phyloP scores from a whole-genome alignment of 345 rosid species.

The Orychophragmus violaceus region DNA sequence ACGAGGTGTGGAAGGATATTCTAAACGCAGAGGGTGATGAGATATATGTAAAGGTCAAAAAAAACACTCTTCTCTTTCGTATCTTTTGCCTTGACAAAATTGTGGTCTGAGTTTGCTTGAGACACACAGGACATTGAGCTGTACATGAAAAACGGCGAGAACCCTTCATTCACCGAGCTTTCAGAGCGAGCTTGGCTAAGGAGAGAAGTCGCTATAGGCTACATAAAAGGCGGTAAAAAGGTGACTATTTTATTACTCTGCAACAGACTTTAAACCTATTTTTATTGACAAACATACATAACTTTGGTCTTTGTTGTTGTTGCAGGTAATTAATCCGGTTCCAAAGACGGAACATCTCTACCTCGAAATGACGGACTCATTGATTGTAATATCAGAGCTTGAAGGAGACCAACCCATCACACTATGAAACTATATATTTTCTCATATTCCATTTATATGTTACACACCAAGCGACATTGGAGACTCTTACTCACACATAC shows the following conservation, averaged over 20 bases:
- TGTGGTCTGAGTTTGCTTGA: neutral
- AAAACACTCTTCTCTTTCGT: neutral
- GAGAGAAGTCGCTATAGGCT: conserved; percentile 84
- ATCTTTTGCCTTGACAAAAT: neutral
- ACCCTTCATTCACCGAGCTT: conserved; percentile 68
- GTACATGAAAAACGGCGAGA: conserved; percentile 79
- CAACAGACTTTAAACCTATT: neutral
- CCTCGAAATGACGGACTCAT: conserved; percentile 48
- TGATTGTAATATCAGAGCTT: conserved; percentile 87
- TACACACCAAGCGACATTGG: conserved; percentile 4
- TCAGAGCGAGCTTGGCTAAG: conserved; percentile 71
- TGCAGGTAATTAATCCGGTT: conserved; percentile 74
- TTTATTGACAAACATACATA: neutral
- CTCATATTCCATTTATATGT: neutral
- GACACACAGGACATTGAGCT: conserved; percentile 55
- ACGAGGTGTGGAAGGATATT: conserved; percentile 92
- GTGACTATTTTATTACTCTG: conserved; percentile 20
- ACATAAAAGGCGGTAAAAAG: conserved; percentile 62
- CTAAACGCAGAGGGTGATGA: conserved; percentile 90
- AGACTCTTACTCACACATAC: neutral
- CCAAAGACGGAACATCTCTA: conserved; percentile 58
- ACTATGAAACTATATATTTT: neutral
- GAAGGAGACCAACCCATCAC: conserved; percentile 49
- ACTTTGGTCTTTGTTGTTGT: neutral
- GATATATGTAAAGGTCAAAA: conserved; percentile 73